Evolutionary conservation across 2,329 filamentous ascomycete genomes (phyloP).

Genomic region (Aureobasidium sp.): DNA sequence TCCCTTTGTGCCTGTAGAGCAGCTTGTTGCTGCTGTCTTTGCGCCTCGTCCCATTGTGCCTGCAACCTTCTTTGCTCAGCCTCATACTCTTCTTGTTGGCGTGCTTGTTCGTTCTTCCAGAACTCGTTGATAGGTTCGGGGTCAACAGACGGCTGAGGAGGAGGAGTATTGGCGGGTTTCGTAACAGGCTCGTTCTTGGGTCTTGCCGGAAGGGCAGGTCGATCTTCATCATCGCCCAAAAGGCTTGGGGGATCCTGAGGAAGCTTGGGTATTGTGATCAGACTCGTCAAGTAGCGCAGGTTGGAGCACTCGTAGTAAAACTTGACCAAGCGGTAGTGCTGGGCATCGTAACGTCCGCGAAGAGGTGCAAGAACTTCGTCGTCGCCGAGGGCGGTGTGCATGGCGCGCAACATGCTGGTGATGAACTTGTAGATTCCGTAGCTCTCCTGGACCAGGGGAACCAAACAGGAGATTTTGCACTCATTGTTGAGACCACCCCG

Average conservation of each 20-base stretch:
- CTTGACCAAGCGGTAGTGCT: constrained; percentile 91
- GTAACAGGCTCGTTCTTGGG: constrained; percentile 60
- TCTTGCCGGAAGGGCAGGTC: constrained; percentile 73
- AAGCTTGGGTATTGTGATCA: constrained; percentile 93
- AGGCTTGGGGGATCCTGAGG: constrained; percentile 90
- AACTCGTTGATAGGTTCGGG: constrained; percentile 96
- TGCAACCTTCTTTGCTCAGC: constrained; percentile 86
- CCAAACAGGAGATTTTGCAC: constrained; percentile 87
- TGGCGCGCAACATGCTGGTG: constrained; percentile 96
- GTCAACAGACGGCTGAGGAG: constrained; percentile 63
- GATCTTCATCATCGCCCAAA: constrained; percentile 74
- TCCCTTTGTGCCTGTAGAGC: constrained; percentile 81
- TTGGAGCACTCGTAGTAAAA: constrained; percentile 99
- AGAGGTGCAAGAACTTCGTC: constrained; percentile 87
- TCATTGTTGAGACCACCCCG: constrained; percentile 88
- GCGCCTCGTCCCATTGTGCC: constrained; percentile 75
- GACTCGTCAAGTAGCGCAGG: constrained; percentile 86
- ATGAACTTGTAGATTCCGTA: constrained; percentile 99
- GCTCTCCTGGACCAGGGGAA: constrained; percentile 91
- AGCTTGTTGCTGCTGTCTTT: constrained; percentile 73
- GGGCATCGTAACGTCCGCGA: constrained; percentile 82
- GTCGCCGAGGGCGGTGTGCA: constrained; percentile 90
- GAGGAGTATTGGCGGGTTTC: constrained; percentile 61
- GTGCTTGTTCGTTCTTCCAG: constrained; percentile 87
- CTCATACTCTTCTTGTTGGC: constrained; percentile 91